phyloP scores from a whole-genome alignment of 2,329 filamentous ascomycete genomes.

The Geosmithia putterillii region DNA sequence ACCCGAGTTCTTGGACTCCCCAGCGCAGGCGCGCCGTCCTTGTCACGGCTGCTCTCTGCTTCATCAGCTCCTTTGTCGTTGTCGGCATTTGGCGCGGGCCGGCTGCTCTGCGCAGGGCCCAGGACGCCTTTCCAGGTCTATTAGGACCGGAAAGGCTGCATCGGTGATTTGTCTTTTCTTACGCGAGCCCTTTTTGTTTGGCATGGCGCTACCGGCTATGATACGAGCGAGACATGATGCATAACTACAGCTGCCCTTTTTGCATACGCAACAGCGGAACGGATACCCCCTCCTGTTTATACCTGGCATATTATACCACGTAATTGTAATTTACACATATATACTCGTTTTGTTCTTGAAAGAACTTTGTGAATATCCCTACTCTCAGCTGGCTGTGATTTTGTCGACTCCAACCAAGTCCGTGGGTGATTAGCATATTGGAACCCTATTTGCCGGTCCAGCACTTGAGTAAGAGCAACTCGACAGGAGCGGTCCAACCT shows the following conservation, averaged over 20 bases:
- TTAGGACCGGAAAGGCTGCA: background rate
- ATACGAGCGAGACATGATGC: background rate
- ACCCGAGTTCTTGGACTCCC: background rate
- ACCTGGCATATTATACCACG: too few species aligned
- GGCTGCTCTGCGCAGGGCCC: slow-evolving; percentile 2
- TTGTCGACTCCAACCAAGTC: too few species aligned
- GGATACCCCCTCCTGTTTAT: background rate
- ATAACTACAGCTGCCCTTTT: background rate
- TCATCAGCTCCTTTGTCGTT: slow-evolving; percentile 13
- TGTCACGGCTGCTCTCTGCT: slow-evolving; percentile 10
- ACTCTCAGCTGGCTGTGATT: too few species aligned
- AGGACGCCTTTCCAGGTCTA: background rate
- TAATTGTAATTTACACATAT: too few species aligned
- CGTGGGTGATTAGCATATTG: too few species aligned
- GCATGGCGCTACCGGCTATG: too few species aligned
- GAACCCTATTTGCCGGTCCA: too few species aligned
- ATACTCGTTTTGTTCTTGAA: background rate
- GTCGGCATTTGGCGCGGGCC: slow-evolving; percentile 7
- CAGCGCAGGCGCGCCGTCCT: slow-evolving; percentile 4
- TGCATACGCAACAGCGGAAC: background rate
- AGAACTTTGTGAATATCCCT: too few species aligned
- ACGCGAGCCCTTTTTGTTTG: background rate
- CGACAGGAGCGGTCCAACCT: too few species aligned
- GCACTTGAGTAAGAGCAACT: too few species aligned
- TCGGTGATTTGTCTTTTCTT: background rate